Conservation (phyloP, 2,329 filamentous ascomycete genomes). For the Dactylellina leptospora region DNA sequence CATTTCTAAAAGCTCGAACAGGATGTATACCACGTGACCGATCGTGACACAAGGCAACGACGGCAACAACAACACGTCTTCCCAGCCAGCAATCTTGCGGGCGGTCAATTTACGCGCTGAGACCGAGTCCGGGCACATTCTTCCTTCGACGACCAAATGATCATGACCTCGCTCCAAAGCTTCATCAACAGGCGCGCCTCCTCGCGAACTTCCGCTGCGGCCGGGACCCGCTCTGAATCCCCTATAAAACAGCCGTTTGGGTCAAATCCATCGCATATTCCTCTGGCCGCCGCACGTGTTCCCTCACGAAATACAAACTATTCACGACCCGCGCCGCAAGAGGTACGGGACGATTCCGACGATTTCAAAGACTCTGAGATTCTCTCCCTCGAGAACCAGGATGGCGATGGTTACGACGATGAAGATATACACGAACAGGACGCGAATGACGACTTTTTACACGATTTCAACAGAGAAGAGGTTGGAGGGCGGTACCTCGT, state of each 20-base stretch:
- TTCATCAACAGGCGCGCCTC: slow-evolving; percentile 47
- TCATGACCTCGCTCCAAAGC: slow-evolving; percentile 50
- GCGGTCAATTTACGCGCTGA: not conserved
- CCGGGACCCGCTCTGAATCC: slow-evolving; percentile 19
- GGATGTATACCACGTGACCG: not conserved
- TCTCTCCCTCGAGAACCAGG: slow-evolving; percentile 40
- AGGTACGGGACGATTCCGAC: slow-evolving; percentile 38
- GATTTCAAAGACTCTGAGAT: slow-evolving; percentile 51
- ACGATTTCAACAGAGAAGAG: slow-evolving; percentile 40
- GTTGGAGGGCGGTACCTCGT: slow-evolving; percentile 42
- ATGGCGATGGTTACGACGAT: slow-evolving; percentile 27
- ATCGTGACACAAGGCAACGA: slow-evolving; percentile 32
- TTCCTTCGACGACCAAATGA: slow-evolving; percentile 40
- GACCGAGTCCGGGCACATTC: too few species aligned
- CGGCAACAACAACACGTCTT: slow-evolving; percentile 49
- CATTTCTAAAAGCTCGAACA: too few species aligned
- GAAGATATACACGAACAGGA: slow-evolving; percentile 17
- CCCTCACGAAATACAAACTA: slow-evolving; percentile 33
- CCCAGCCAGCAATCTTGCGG: slow-evolving; percentile 10
- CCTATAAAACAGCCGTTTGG: slow-evolving; percentile 24
- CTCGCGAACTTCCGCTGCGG: slow-evolving; percentile 18
- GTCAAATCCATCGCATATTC: slow-evolving; percentile 32
- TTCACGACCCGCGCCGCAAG: slow-evolving; percentile 22
- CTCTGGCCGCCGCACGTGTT: slow-evolving; percentile 36
- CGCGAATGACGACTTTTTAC: slow-evolving; percentile 39